Evolutionary conservation across 805 yeast genomes (phyloP).

Genomic region (Ogataea corticis): DNA sequence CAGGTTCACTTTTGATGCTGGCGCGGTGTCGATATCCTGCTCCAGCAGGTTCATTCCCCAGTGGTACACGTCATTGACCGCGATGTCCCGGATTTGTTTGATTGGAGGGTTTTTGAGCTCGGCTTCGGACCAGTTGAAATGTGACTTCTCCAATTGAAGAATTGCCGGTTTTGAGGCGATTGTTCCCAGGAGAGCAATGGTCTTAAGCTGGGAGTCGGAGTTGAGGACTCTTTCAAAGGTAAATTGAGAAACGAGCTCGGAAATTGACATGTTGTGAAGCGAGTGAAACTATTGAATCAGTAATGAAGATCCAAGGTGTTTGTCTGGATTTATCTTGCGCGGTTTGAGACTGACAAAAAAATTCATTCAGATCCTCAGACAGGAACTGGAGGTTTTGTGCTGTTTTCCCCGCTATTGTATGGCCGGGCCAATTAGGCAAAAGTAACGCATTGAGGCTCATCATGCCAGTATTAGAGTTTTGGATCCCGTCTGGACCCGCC

Average conservation of each 20-base stretch:
- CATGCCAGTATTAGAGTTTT: no score
- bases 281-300: no score
- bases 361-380: no score
- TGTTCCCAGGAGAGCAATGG: slow-evolving; percentile 64
- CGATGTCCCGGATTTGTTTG: slow-evolving; percentile 39
- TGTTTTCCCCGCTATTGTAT: no score
- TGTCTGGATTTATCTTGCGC: no score
- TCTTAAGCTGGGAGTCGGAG: slow-evolving; percentile 67
- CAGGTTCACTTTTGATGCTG: slow-evolving; percentile 71
- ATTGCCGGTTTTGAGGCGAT: slow-evolving; percentile 67
- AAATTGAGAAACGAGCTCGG: slow-evolving; percentile 42
- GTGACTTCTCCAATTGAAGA: slow-evolving; percentile 70
- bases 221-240: slow-evolving; percentile 46
- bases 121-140: slow-evolving; percentile 45
- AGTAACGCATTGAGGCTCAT: no score
- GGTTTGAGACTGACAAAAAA: no score
- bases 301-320: no score
- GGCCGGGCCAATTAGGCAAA: no score
- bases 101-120: slow-evolving; percentile 18
- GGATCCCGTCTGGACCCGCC: no score
- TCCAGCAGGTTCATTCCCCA: slow-evolving; percentile 68
- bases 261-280: slow-evolving; percentile 20
- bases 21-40: slow-evolving; percentile 46
- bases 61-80: slow-evolving; percentile 78
- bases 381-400: no score